Percentiles rank a stretch among this genome's conserved stretches.
These are phyloP conservation scores for Phoenix dactylifera DNA, from an alignment of 176 grass and related monocot genomes.

Conservation along the genomic window DNA sequence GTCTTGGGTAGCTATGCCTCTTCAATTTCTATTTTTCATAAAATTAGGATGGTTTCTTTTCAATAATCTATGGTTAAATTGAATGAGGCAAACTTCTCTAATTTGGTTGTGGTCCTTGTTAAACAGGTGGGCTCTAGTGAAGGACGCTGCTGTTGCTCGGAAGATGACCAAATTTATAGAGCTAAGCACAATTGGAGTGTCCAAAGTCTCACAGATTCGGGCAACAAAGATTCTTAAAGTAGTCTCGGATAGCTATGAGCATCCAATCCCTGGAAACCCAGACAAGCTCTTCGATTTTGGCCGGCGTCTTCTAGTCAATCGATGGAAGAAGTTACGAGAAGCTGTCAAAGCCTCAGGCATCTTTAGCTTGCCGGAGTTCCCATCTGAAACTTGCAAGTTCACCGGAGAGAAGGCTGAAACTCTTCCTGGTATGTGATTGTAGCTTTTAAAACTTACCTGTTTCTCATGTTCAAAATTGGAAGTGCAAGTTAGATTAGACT, in stretches of 20 bases:
- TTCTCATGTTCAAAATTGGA: too few relatives aligned
- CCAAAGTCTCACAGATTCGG: slow-evolving; percentile 75
- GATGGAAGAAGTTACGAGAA: slow-evolving; percentile 44
- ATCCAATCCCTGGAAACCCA: background rate
- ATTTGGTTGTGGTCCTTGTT: too few relatives aligned
- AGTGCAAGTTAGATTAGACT: too few relatives aligned
- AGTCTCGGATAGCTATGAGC: slow-evolving; percentile 56
- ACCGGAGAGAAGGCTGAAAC: slow-evolving; percentile 14
- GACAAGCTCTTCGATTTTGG: slow-evolving; percentile 46
- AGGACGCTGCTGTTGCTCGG: slow-evolving; percentile 42
- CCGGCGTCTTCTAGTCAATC: slow-evolving; percentile 24
- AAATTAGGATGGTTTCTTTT: too few relatives aligned
- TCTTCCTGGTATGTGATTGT: slow-evolving; percentile 28
- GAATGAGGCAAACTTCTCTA: too few relatives aligned
- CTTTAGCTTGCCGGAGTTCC: slow-evolving; percentile 43
- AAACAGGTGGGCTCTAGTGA: slow-evolving; percentile 77
- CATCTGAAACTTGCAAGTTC: slow-evolving; percentile 40
- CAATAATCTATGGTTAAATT: too few relatives aligned
- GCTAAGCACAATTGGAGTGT: slow-evolving; percentile 80
- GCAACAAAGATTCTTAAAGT: slow-evolving; percentile 60
- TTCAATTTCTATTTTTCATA: too few relatives aligned
- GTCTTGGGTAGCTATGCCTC: slow-evolving; percentile 41
- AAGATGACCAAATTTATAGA: slow-evolving; percentile 74
- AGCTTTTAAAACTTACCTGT: too few relatives aligned
- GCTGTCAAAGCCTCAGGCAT: slow-evolving; percentile 30